These are phyloP conservation scores for Ceratocystiopsis brevicomis DNA, from an alignment of 2,329 filamentous ascomycete species.

Conservation along the genomic window DNA sequence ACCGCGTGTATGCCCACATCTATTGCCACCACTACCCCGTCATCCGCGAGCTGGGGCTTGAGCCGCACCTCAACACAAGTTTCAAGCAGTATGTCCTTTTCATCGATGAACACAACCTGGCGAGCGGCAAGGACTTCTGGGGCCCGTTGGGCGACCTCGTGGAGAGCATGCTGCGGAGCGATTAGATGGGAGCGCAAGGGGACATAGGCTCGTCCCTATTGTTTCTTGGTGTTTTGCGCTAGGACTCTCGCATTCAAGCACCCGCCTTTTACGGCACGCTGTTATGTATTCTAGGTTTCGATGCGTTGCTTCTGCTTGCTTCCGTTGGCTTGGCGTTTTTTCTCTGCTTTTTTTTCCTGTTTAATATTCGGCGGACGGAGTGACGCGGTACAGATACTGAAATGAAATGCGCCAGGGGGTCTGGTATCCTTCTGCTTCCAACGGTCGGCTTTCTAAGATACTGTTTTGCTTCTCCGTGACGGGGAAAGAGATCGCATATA, in stretches of 20 bases:
- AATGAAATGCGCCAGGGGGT: too few relatives aligned
- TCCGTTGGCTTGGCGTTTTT: neutral
- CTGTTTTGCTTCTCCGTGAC: too few relatives aligned
- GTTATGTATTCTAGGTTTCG: neutral
- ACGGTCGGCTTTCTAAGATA: too few relatives aligned
- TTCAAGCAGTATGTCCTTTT: constrained; percentile 99
- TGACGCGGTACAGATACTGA: neutral
- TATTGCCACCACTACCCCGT: constrained; percentile 99
- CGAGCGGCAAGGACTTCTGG: constrained; percentile 92
- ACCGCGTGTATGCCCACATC: constrained; percentile 95
- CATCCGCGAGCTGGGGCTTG: constrained; percentile 80
- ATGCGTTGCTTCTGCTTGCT: neutral
- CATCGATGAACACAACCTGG: constrained; percentile 86
- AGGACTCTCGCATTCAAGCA: too few relatives aligned
- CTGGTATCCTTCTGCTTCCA: too few relatives aligned
- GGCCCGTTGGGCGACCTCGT: constrained; percentile 88
- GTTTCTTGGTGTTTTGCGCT: too few relatives aligned
- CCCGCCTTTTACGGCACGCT: too few relatives aligned
- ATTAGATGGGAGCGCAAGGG: constrained; percentile 27
- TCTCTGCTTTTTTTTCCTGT: neutral
- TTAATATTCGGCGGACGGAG: neutral
- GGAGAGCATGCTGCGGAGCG: constrained; percentile 91
- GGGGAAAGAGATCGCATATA: too few relatives aligned
- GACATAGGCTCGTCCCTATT: too few relatives aligned
- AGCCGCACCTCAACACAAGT: constrained; percentile 94